Conservation (phyloP, 805 yeast genomes). For the Huiozyma sinensis region DNA sequence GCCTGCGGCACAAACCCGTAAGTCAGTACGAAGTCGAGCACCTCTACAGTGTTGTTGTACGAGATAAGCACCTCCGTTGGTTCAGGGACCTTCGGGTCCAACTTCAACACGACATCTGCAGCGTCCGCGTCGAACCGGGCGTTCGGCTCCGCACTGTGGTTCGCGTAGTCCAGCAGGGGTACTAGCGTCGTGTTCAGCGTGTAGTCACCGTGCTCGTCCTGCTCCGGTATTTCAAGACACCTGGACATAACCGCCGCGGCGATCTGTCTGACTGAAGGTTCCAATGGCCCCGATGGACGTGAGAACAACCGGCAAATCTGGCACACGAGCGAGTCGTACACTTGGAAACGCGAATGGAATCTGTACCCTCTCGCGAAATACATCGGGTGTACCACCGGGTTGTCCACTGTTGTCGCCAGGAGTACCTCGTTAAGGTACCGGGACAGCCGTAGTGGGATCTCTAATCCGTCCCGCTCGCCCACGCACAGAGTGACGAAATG, state of each 20-base stretch:
- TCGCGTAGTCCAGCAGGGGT: constrained; percentile 58
- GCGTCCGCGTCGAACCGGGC: constrained; percentile 47
- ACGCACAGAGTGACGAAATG: constrained; percentile 12
- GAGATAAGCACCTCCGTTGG: background rate
- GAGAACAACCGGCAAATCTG: too few relatives aligned
- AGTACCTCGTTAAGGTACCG: constrained; percentile 17
- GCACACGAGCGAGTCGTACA: too few relatives aligned
- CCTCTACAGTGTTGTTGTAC: background rate
- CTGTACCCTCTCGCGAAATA: constrained; percentile 9
- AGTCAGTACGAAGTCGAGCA: background rate
- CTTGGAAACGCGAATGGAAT: background rate
- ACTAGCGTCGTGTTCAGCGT: constrained; percentile 45
- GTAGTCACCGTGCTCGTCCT: constrained; percentile 27
- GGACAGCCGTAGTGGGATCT: constrained; percentile 11
- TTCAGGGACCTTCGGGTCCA: constrained; percentile 10
- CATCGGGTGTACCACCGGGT: constrained; percentile 2
- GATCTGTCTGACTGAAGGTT: constrained; percentile 11
- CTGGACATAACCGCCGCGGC: constrained; percentile 47
- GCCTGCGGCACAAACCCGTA: constrained; percentile 3
- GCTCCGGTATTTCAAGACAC: constrained; percentile 52
- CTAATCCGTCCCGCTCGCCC: constrained; percentile 4
- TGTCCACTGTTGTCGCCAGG: constrained; percentile 8
- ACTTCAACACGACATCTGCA: constrained; percentile 34
- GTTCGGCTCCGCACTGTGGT: constrained; percentile 41
- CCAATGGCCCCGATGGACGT: too few relatives aligned